These are phyloP conservation scores for Monosporascus sp. DNA, from an alignment of 2,329 filamentous ascomycete species.

Conservation along the genomic window DNA sequence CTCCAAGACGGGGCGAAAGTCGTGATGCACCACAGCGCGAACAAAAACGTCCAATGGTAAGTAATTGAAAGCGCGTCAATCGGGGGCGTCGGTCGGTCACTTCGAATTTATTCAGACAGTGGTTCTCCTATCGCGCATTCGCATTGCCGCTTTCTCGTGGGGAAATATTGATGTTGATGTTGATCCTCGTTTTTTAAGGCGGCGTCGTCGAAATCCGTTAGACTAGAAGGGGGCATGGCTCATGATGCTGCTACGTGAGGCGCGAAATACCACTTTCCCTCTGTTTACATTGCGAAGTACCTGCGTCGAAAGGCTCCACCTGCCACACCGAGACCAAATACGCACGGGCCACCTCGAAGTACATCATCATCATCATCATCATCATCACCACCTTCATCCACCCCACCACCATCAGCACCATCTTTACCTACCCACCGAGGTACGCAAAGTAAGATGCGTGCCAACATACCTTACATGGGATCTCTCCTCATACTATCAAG, in stretches of 20 bases:
- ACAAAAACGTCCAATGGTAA: not conserved
- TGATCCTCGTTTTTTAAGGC: not conserved
- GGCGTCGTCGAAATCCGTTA: not conserved
- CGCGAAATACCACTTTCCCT: not conserved
- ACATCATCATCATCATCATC: too few species aligned
- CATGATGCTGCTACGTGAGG: not conserved
- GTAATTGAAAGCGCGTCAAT: not conserved
- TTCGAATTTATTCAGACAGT: not conserved
- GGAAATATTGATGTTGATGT: not conserved
- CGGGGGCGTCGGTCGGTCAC: not conserved
- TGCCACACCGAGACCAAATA: too few species aligned
- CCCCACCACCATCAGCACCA: too few species aligned
- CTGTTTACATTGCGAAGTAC: not conserved
- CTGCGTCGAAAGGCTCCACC: too few species aligned
- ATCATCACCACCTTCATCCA: too few species aligned
- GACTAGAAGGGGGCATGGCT: not conserved
- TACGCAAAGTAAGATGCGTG: too few species aligned
- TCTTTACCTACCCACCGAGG: too few species aligned
- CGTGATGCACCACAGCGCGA: not conserved
- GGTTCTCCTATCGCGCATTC: not conserved
- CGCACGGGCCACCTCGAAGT: too few species aligned
- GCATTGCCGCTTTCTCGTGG: not conserved
- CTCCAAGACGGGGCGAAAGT: not conserved
- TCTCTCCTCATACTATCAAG: too few species aligned
- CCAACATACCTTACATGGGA: too few species aligned